phyloP scores from a whole-genome alignment of 768 basidiomycete species.

The Hygrophoropsis aurantiaca region DNA sequence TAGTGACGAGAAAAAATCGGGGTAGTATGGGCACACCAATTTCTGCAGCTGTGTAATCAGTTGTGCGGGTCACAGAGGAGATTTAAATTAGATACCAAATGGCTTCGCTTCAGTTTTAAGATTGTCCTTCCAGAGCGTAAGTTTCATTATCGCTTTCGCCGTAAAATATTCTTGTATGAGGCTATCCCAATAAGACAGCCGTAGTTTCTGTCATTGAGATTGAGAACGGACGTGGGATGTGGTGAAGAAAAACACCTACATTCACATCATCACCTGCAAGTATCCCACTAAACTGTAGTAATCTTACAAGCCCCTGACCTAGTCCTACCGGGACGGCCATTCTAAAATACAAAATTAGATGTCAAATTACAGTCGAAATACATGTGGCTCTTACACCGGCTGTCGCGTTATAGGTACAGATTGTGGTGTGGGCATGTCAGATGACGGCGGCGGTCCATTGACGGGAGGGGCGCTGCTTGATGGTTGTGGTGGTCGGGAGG shows the following conservation, averaged over 20 bases:
- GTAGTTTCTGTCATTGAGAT: conserved; percentile 47
- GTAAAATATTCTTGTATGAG: conserved; percentile 72
- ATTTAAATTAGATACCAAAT: too few relatives aligned
- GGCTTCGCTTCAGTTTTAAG: conserved; percentile 77
- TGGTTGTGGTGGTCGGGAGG: conserved; percentile 35
- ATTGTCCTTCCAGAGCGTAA: conserved; percentile 89
- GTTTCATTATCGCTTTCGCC: conserved; percentile 67
- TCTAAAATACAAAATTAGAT: conserved; percentile 19
- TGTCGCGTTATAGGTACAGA: conserved; percentile 24
- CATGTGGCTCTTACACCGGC: conserved; percentile 28
- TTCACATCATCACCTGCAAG: conserved; percentile 53
- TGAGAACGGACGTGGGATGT: conserved; percentile 5
- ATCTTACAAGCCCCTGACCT: conserved; percentile 63
- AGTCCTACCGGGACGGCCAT: conserved; percentile 40
- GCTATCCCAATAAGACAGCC: conserved; percentile 65
- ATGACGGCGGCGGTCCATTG: conserved; percentile 25
- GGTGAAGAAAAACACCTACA: conserved; percentile 33
- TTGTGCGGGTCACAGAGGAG: too few relatives aligned
- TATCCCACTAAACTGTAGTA: conserved; percentile 70
- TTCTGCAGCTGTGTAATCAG: conserved; percentile 49
- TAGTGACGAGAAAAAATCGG: conserved; percentile 82
- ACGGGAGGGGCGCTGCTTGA: conserved; percentile 19
- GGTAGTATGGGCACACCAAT: conserved; percentile 78
- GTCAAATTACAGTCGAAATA: conserved; percentile 3
- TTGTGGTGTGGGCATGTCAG: conserved; percentile 32